These are phyloP conservation scores for Chalciporus piperatus DNA, from an alignment of 768 basidiomycete genomes.

Conservation along the genomic window DNA sequence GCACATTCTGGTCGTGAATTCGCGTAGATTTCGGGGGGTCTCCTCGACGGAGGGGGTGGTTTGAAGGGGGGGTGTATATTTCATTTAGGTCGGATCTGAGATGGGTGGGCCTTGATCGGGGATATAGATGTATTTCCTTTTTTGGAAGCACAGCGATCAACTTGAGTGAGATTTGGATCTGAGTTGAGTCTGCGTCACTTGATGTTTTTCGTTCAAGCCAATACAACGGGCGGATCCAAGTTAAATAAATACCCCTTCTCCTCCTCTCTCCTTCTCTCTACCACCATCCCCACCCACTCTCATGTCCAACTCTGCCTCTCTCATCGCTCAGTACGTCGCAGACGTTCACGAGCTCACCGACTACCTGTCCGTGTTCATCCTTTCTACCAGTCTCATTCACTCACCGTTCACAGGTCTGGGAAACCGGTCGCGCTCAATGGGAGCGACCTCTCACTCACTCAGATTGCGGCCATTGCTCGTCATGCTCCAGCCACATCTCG, in stretches of 20 bases:
- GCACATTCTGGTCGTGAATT: no score
- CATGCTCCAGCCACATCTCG: constrained; percentile 51
- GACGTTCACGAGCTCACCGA: constrained; percentile 59
- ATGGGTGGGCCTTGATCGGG: constrained; percentile 8
- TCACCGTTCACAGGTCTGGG: constrained; percentile 47
- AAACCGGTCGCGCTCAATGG: constrained; percentile 66
- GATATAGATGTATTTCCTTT: not conserved
- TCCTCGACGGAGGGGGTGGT: constrained; percentile 1
- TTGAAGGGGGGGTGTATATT: not conserved
- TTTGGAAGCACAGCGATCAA: not conserved
- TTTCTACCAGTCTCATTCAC: not conserved
- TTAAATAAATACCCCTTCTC: not conserved
- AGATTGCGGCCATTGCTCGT: constrained; percentile 74
- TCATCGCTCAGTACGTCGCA: constrained; percentile 57
- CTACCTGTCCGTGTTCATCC: constrained; percentile 52
- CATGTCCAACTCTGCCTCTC: constrained; percentile 16
- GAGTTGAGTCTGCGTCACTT: constrained; percentile 15
- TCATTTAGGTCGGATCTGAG: constrained; percentile 10
- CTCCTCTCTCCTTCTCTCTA: not conserved
- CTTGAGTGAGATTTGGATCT: constrained; percentile 15
- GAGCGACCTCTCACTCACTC: constrained; percentile 67
- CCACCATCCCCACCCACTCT: not conserved
- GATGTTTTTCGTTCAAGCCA: constrained; percentile 8
- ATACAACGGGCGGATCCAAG: constrained; percentile 22
- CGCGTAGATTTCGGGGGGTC: constrained; percentile 8